phyloP scores from a whole-genome alignment of 2,329 filamentous ascomycete genomes.

The Chrysoporthe deuterocubensis region DNA sequence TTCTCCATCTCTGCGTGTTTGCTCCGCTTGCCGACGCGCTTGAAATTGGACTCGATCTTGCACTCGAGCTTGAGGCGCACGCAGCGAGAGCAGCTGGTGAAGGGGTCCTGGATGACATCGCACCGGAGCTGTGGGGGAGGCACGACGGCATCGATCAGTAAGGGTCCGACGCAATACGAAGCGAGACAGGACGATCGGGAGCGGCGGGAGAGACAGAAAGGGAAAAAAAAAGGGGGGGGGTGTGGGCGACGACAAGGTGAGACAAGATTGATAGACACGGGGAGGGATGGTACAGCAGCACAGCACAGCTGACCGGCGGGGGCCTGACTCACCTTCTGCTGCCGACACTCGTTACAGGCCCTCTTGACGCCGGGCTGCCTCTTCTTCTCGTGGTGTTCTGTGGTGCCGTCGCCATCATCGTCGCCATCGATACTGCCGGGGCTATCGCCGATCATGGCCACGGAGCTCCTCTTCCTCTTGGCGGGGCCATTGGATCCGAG shows the following conservation, averaged over 20 bases:
- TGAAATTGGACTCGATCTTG: conserved; percentile 88
- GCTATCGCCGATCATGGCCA: conserved; percentile 55
- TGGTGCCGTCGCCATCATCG: conserved; percentile 60
- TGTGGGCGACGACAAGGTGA: neutral
- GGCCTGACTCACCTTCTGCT: conserved; percentile 73
- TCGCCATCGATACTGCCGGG: conserved; percentile 62
- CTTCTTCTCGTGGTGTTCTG: conserved; percentile 61
- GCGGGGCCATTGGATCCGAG: conserved; percentile 46
- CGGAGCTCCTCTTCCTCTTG: conserved; percentile 65
- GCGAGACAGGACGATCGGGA: neutral
- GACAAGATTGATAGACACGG: neutral
- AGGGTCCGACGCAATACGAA: neutral
- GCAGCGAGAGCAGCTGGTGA: conserved; percentile 77
- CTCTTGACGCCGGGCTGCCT: conserved; percentile 74
- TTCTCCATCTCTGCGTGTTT: conserved; percentile 87
- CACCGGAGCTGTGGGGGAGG: conserved; percentile 67
- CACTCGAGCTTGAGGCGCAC: conserved; percentile 79
- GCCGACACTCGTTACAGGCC: conserved; percentile 82
- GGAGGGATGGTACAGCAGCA: conserved; percentile 3
- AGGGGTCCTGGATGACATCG: conserved; percentile 82
- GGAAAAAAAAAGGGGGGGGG: neutral
- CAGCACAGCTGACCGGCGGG: neutral
- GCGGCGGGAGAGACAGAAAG: neutral
- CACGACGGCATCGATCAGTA: conserved; percentile 26
- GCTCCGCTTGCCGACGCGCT: conserved; percentile 77